Base-by-base conservation (phyloP, 139 green algal species). In the Cymbomonas tetramitiformis region DNA sequence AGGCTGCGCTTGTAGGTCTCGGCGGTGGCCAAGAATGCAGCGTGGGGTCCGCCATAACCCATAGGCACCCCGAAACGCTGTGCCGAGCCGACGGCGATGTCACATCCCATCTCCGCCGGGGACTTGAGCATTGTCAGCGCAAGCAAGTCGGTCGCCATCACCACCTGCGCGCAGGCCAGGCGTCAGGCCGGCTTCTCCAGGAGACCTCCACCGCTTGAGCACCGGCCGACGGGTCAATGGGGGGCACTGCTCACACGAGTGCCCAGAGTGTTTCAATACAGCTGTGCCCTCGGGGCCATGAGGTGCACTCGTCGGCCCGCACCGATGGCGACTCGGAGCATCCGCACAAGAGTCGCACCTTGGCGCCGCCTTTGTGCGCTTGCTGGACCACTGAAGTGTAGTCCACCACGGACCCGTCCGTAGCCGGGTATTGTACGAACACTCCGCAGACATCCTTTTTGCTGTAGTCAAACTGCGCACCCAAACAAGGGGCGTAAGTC, bases 11-110 rank as follows among this genome's bases (percentile, higher is more conserved):
- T 94, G 80, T 64, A 59, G 55, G 90, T 75, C 4, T 94, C 75
- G 23, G 82, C 76, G 64, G 83, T 95, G 12, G 91, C 84, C 73
- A 99, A 76, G 82, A 97, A 99, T 36, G 82, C 91, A 30, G 91
- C 91, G 65, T 99, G 91, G n/a, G 91, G 91, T 30, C 91, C 91
- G 53, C 91, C 91, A 56, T 94, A 99, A 47, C 91, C 91, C 90
- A 97, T 93, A 24, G 89, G 89, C 68, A 97, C 89, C 30, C 89
- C 89, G 60, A 95, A 95, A 47, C 86, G 75, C 79, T 96, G 88
- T 9, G 92, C 85, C n/a, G 74, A 88, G 36, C 92, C 91, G 18
- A 98, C 71, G 28, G 93, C 87, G 28, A 97, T 94, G 79, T 99
- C 92, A 15, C 91, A 91, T 30, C 92, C 92, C 79, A 86, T 93